Percentiles rank a stretch among this genome's conserved stretches.
Conservation (phyloP, 2,329 filamentous ascomycete genomes). For the Aspergillus floridensis region DNA sequence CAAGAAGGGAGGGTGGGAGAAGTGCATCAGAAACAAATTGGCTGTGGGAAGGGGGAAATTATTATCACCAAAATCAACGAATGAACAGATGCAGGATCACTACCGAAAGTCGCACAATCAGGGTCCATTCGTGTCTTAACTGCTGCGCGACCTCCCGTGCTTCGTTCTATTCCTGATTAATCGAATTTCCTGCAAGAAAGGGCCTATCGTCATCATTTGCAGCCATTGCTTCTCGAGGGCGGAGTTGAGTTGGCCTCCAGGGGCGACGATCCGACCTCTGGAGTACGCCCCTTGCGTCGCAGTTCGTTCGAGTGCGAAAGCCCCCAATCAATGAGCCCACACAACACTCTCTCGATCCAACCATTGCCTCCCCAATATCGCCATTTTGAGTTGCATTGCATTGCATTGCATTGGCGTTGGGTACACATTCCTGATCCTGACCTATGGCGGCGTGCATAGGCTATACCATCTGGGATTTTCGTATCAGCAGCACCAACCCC, state of each 20-base stretch:
- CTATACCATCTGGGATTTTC: conserved; percentile 3
- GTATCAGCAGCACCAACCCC: conserved; percentile 9
- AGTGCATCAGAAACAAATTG: background rate
- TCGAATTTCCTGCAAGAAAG: conserved; percentile 16
- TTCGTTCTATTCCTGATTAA: conserved; percentile 15
- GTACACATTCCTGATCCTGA: conserved; percentile 11
- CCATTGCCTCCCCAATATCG: conserved; percentile 14
- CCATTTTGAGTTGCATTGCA: conserved; percentile 26
- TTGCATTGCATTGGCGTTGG: conserved; percentile 22
- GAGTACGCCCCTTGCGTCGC: conserved; percentile 21
- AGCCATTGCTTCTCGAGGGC: conserved; percentile 6
- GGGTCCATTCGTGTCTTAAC: conserved; percentile 16
- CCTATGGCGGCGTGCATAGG: conserved; percentile 6
- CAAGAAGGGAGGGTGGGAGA: background rate
- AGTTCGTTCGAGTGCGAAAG: background rate
- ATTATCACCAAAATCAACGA: background rate
- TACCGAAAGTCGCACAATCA: conserved; percentile 5
- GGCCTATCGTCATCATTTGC: conserved; percentile 14
- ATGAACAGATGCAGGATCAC: conserved; percentile 14
- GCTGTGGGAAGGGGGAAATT: background rate
- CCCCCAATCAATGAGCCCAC: conserved; percentile 13
- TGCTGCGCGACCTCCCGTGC: conserved; percentile 12
- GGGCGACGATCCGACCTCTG: conserved; percentile 11
- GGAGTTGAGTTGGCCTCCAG: conserved; percentile 6
- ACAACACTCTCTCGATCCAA: conserved; percentile 1